A percentile compares a stretch with the other conserved stretches of the same genome.
phyloP scores from a whole-genome alignment of 2,329 filamentous ascomycete species.

The Aurifilum marmelostoma region DNA sequence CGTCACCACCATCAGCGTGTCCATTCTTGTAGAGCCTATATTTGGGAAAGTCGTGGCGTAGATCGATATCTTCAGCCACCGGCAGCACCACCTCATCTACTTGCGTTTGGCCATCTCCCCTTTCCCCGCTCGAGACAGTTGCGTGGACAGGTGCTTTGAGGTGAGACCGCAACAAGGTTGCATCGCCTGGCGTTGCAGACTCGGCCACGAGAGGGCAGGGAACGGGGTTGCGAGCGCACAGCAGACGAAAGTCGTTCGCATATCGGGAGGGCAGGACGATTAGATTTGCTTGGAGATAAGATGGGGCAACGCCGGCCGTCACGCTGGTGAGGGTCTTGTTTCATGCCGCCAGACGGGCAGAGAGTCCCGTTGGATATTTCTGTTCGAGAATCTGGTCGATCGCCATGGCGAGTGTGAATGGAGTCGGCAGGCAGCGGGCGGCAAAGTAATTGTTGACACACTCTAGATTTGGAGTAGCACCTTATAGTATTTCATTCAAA shows the following conservation, averaged over 20 bases:
- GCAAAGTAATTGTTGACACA: background rate
- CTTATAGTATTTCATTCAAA: background rate
- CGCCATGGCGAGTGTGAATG: background rate
- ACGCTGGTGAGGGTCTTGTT: slow-evolving; percentile 43
- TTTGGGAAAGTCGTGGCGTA: slow-evolving; percentile 60
- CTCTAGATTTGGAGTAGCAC: background rate
- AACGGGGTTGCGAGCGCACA: slow-evolving; percentile 65
- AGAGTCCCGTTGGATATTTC: slow-evolving; percentile 38
- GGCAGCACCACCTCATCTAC: slow-evolving; percentile 24
- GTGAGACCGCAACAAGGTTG: slow-evolving; percentile 35
- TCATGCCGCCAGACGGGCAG: slow-evolving; percentile 49
- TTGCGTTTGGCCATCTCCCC: background rate
- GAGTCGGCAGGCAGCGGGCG: background rate
- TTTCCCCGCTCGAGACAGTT: background rate
- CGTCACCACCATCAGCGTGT: slow-evolving; percentile 42
- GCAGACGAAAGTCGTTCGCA: slow-evolving; percentile 59
- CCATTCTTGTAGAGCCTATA: slow-evolving; percentile 63
- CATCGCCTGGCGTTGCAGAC: slow-evolving; percentile 49
- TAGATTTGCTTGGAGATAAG: slow-evolving; percentile 64
- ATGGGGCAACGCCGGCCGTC: slow-evolving; percentile 59
- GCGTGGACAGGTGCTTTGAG: slow-evolving; percentile 34
- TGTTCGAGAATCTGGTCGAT: background rate
- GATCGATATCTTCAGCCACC: slow-evolving; percentile 51
- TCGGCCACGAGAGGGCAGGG: slow-evolving; percentile 64
- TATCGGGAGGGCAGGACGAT: slow-evolving; percentile 61